Evolutionary conservation across 1,284 basidiomycete species (phyloP).

Genomic region (Fereydounia khargensis): DNA sequence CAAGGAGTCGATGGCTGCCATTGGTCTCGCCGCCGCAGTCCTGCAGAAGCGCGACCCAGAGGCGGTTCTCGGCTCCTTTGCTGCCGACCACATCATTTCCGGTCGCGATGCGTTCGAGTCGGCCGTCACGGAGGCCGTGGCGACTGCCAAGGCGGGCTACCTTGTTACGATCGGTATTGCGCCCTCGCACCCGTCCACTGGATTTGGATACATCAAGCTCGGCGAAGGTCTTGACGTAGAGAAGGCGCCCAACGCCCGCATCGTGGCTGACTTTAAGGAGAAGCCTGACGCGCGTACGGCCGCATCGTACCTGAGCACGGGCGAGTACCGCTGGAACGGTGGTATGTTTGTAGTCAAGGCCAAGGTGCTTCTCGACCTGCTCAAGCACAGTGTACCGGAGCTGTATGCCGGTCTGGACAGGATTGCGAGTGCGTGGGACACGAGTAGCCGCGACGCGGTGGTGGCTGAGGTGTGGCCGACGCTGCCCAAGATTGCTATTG

Average conservation of each 20-base stretch:
- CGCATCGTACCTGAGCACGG: slow-evolving; percentile 50
- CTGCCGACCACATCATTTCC: slow-evolving; percentile 56
- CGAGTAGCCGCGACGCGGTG: slow-evolving; percentile 22
- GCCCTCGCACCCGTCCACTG: slow-evolving; percentile 54
- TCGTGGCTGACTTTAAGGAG: slow-evolving; percentile 56
- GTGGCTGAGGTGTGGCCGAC: slow-evolving; percentile 48
- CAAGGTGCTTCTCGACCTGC: slow-evolving; percentile 39
- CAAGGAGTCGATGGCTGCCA: slow-evolving; percentile 55
- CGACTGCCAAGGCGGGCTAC: slow-evolving; percentile 51
- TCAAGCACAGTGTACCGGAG: slow-evolving; percentile 45
- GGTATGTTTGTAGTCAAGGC: slow-evolving; percentile 58
- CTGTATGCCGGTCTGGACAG: slow-evolving; percentile 46
- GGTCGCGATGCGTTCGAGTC: slow-evolving; percentile 55
- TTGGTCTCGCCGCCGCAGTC: slow-evolving; percentile 55
- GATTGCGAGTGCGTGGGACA: slow-evolving; percentile 51
- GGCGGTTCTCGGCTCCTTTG: slow-evolving; percentile 55
- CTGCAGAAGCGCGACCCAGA: slow-evolving; percentile 49
- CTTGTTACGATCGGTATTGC: slow-evolving; percentile 57
- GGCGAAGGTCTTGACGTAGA: slow-evolving; percentile 42
- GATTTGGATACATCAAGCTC: slow-evolving; percentile 57
- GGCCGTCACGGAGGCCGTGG: slow-evolving; percentile 54
- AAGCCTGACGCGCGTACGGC: slow-evolving; percentile 57
- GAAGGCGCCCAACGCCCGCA: slow-evolving; percentile 51
- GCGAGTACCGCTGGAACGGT: slow-evolving; percentile 57
- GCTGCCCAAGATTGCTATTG: slow-evolving; percentile 56